Evolutionary conservation across 1,284 basidiomycete species (phyloP), one percentile per base, ranked within the genome.

Genomic region (Malassezia pachydermatis): DNA sequence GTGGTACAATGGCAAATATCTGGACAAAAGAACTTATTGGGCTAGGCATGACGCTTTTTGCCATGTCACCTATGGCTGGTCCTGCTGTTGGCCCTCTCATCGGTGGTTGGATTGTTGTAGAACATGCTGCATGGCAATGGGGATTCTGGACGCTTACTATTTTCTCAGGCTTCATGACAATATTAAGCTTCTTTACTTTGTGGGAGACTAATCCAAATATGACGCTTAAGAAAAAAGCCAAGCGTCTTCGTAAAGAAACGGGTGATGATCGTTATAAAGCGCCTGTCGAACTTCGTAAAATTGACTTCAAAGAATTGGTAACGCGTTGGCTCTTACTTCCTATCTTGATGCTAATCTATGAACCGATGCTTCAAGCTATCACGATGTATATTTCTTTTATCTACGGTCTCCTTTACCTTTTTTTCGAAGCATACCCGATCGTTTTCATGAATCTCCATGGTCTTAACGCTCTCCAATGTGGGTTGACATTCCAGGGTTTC

Each of bases 361-460:
- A 88, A 65, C 85, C 85, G 0, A 86, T 88, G 79, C 73, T 88
- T 9, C 71, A 83, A 6, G 78, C 80, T 8, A 73, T 84, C 34
- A 86, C 83, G 0, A 37, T 81, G 7, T 87, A 85, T 73, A 76
- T 85, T 5, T 84, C 85, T 0, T 89, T 90, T 68, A 75, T 84
- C 3, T 86, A 67, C 51, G 84, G 74, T 19, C 28, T 48, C 11
- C 46, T 58, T 16, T 68, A 68, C 27, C 48, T 68, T 0, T 53
- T 64, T 9, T 72, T 72, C 42, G 65, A 65, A 38, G 63, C 67
- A 0, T 73, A 57, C 48, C 73, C 73, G 2, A 55, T 73, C 51
- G 70, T 73, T 25, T 73, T 72, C 44, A 13, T 32, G 8, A 44
- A 58, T 3, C 54, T 59, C 0, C 69, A 73, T 32, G 57, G 61